Evolutionary conservation across 768 basidiomycete species (phyloP).

Genomic region (Clavaria fumosa): DNA sequence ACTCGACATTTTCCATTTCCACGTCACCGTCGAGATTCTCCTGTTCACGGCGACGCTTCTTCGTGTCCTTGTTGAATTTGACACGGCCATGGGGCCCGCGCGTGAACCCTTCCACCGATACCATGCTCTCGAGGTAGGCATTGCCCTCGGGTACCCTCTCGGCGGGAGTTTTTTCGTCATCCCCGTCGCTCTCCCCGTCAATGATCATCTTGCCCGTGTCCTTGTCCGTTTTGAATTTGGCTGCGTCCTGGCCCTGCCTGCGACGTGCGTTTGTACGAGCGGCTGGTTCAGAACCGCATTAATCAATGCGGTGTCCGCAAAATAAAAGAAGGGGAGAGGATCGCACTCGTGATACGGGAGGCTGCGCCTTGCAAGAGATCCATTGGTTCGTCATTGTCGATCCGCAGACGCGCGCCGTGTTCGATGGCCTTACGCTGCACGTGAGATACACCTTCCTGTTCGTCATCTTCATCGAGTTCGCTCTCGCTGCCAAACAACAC

Average conservation of each 20-base stretch:
- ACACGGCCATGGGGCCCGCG: conserved; percentile 71
- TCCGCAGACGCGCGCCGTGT: conserved; percentile 40
- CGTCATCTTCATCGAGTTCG: conserved; percentile 62
- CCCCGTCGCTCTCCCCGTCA: conserved; percentile 35
- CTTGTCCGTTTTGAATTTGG: conserved; percentile 76
- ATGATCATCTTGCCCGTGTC: conserved; percentile 73
- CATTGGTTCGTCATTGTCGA: conserved; percentile 90
- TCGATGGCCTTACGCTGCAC: conserved; percentile 18
- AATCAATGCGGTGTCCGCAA: conserved; percentile 3
- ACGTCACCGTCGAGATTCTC: conserved; percentile 45
- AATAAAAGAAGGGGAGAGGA: neutral
- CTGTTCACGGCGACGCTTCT: conserved; percentile 69
- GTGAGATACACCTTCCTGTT: conserved; percentile 25
- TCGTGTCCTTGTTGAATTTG: conserved; percentile 96
- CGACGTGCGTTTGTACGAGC: conserved; percentile 35
- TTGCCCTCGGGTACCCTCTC: conserved; percentile 46
- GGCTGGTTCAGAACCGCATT: conserved; percentile 19
- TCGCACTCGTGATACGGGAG: conserved; percentile 54
- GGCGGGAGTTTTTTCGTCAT: conserved; percentile 21
- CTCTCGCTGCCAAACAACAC: conserved; percentile 95
- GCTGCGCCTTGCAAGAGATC: conserved; percentile 78
- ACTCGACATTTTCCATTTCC: conserved; percentile 63
- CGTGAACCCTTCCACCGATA: conserved; percentile 80
- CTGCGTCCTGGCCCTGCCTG: conserved; percentile 76
- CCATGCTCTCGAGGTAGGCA: conserved; percentile 73